Evolutionary conservation across 2,329 filamentous ascomycete genomes (phyloP), one percentile per base, ranked within the genome.

Genomic region (Cercospora zeina): DNA sequence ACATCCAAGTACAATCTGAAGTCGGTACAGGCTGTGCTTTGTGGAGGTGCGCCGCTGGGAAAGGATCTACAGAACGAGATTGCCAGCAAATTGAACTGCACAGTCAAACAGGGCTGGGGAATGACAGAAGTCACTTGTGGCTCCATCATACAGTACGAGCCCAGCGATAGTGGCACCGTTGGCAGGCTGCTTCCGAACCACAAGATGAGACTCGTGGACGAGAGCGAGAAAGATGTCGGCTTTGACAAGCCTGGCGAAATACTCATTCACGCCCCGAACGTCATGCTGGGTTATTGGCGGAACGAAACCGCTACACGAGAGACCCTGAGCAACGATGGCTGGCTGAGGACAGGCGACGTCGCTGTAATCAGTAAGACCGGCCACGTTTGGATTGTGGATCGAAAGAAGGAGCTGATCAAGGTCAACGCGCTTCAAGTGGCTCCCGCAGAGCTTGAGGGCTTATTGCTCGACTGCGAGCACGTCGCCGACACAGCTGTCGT

Each of bases 401-500:
- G 74, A 0, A 75, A 74, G 65, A 75, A 75, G 59, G 74, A 69
- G 56, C 47, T 67, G 27, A 63, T 58, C 51, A 50, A 45, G 19
- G 24, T 50, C 4, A 57, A 57, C 10, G 36, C 34, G 9, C 19
- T 59, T 19, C 71, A 72, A 66, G 70, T 72, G 13, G 71, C 70
- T 9, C 71, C 71, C 1, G 70, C 70, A 16, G 71, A 72, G 58
- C 68, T 72, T 2, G 71, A 72, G 63, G 70, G 21, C 70, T 78
- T 80, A 0, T 75, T 85, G 0, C 72, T 84, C 0, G 80, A 83
- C 63, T 79, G 82, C 51, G 76, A 81, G n/a, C 74, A 80, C 36
- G 69, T 85, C 14, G 80, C 81, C 3, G 83, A 85, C 67, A 83
- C 82, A 7, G 84, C 82, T 4, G 82, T 80, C 0, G 81, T 84